Percentiles rank a stretch among this genome's conserved stretches.
phyloP scores from a whole-genome alignment of 2,329 filamentous ascomycete species.

The Myriosclerotinia curreyana region DNA sequence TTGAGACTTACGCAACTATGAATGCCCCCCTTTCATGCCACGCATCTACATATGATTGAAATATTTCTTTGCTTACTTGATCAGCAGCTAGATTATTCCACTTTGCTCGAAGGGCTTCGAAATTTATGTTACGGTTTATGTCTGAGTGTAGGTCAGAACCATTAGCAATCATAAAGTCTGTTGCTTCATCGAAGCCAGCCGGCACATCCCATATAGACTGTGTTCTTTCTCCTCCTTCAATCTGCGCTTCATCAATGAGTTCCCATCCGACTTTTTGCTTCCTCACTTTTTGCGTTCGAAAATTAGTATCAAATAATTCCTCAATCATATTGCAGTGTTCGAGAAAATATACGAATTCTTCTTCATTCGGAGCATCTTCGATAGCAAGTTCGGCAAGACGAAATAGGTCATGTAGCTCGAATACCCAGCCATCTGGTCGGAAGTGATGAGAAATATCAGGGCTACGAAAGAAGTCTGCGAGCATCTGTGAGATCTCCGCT shows the following conservation, averaged over 20 bases:
- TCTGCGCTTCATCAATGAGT: background rate
- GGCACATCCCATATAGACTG: background rate
- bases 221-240: background rate
- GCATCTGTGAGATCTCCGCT: background rate
- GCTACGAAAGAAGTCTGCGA: slow-evolving; percentile 1
- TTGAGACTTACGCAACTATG: background rate
- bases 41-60: slow-evolving; percentile 1
- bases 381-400: background rate
- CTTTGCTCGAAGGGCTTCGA: background rate
- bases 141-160: background rate
- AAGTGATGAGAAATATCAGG: slow-evolving; percentile 3
- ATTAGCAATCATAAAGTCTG: background rate
- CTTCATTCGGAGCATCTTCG: background rate
- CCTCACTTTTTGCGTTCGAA: background rate
- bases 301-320: background rate
- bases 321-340: background rate
- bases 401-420: background rate
- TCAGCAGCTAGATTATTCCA: background rate
- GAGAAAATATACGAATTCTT: background rate
- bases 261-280: background rate
- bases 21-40: background rate
- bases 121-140: background rate
- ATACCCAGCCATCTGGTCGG: background rate
- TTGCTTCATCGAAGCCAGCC: background rate
- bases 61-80: background rate